phyloP scores from a whole-genome alignment of 805 yeast species.

The Saturnispora dispora region DNA sequence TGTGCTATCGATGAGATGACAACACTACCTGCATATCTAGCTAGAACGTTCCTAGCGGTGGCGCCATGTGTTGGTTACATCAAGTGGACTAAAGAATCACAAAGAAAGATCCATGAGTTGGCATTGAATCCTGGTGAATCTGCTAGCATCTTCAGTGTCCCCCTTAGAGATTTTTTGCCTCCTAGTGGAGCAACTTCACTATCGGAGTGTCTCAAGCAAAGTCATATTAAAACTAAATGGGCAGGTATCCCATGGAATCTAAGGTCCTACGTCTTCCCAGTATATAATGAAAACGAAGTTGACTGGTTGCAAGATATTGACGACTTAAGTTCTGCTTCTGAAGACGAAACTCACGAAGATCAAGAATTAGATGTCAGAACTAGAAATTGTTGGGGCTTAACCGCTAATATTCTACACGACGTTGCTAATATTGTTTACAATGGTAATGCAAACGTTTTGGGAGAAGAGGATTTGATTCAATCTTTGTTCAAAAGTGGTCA shows the following conservation, averaged over 20 bases:
- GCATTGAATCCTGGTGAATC: constrained; percentile 70
- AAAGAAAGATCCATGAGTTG: constrained; percentile 22
- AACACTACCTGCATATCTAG: constrained; percentile 67
- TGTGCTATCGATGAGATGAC: constrained; percentile 52
- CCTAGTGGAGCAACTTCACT: constrained; percentile 24
- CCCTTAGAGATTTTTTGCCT: constrained; percentile 48
- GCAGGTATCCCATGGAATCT: constrained; percentile 64
- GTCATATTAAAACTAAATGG: constrained; percentile 43
- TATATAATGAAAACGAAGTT: constrained; percentile 44
- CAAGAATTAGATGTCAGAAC: constrained; percentile 36
- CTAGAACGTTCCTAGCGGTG: constrained; percentile 76
- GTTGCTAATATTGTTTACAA: constrained; percentile 48
- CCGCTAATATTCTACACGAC: constrained; percentile 72
- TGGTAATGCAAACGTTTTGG: constrained; percentile 29
- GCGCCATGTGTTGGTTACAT: constrained; percentile 69
- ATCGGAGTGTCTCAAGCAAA: constrained; percentile 28
- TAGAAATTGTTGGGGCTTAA: constrained; percentile 75
- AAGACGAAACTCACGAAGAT: constrained; percentile 29
- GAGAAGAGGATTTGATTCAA: constrained; percentile 60
- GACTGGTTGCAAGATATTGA: constrained; percentile 54
- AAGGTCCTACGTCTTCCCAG: constrained; percentile 53
- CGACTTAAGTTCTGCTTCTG: constrained; percentile 52
- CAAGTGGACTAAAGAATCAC: constrained; percentile 31
- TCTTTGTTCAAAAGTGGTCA: constrained; percentile 43
- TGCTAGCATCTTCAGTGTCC: constrained; percentile 60